Evolutionary conservation across 1,284 basidiomycete genomes (phyloP).

Genomic region (Hymenochaete sp.): DNA sequence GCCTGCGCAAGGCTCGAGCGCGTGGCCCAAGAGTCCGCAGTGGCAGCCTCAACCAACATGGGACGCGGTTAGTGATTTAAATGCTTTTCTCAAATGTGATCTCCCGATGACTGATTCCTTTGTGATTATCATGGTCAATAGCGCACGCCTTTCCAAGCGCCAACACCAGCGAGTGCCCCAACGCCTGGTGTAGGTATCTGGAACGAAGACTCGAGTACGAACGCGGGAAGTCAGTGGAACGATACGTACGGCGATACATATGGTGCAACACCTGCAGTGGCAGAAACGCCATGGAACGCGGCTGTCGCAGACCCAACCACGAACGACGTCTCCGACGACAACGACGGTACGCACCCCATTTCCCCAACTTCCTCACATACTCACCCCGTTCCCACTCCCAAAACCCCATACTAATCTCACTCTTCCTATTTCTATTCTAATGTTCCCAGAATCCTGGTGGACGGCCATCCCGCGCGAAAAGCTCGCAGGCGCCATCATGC

Average conservation of each 20-base stretch:
- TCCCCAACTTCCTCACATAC: too few species aligned
- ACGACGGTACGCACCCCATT: too few species aligned
- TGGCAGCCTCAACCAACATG: constrained; percentile 15
- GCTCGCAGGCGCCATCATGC: constrained; percentile 4
- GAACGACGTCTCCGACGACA: too few species aligned
- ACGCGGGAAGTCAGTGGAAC: background rate
- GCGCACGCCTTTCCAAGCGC: constrained; percentile 12
- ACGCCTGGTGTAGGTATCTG: constrained; percentile 10
- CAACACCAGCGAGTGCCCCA: constrained; percentile 15
- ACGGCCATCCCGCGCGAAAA: background rate
- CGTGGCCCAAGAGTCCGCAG: constrained; percentile 30
- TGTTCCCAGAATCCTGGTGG: constrained; percentile 6
- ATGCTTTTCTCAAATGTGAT: too few species aligned
- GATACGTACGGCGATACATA: background rate
- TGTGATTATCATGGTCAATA: background rate
- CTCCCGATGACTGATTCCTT: too few species aligned
- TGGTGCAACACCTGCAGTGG: constrained; percentile 3
- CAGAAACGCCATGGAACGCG: constrained; percentile 4
- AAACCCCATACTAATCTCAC: too few species aligned
- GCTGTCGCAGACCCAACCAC: background rate
- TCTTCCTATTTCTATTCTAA: too few species aligned
- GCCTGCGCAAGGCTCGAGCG: constrained; percentile 34
- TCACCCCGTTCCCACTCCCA: too few species aligned
- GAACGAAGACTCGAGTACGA: background rate
- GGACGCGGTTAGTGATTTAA: background rate